These are phyloP conservation scores for Bruguiera parviflora DNA, from an alignment of 345 rosid species.

Conservation along the genomic window DNA sequence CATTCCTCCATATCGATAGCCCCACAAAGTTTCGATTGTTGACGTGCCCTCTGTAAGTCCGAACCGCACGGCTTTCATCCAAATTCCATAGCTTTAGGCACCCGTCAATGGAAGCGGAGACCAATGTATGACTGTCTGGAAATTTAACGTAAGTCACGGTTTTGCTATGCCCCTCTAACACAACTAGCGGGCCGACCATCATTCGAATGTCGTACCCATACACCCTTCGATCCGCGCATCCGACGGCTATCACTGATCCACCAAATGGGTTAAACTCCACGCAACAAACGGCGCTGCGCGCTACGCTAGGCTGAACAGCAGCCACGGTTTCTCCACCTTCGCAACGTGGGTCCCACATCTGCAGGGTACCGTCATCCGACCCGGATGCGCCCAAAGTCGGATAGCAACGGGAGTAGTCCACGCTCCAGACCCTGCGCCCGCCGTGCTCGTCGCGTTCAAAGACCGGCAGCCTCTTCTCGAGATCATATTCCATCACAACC, in stretches of 20 bases:
- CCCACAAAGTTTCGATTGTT: constrained; percentile 75
- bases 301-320: constrained; percentile 44
- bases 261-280: constrained; percentile 75
- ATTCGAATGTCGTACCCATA: constrained; percentile 66
- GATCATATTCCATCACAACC: constrained; percentile 76
- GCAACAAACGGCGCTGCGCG: constrained; percentile 51
- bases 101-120: constrained; percentile 65
- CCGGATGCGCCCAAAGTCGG: constrained; percentile 74
- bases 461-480: constrained; percentile 51
- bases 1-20: constrained; percentile 67
- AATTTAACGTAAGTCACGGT: constrained; percentile 70
- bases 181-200: constrained; percentile 37
- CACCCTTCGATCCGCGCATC: constrained; percentile 68
- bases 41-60: constrained; percentile 68
- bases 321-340: constrained; percentile 47
- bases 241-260: constrained; percentile 50
- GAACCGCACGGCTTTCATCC: constrained; percentile 23
- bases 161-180: constrained; percentile 59
- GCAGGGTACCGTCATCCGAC: constrained; percentile 86
- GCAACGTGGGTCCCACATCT: constrained; percentile 75
- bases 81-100: constrained; percentile 66
- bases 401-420: constrained; percentile 56
- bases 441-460: constrained; percentile 96
- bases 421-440: constrained; percentile 86
- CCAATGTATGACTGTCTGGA: constrained; percentile 37